Percentiles rank a stretch among this genome's conserved stretches.
These are phyloP conservation scores for Lophiotrema nucula DNA, from an alignment of 495 filamentous ascomycete genomes.

Conservation along the genomic window DNA sequence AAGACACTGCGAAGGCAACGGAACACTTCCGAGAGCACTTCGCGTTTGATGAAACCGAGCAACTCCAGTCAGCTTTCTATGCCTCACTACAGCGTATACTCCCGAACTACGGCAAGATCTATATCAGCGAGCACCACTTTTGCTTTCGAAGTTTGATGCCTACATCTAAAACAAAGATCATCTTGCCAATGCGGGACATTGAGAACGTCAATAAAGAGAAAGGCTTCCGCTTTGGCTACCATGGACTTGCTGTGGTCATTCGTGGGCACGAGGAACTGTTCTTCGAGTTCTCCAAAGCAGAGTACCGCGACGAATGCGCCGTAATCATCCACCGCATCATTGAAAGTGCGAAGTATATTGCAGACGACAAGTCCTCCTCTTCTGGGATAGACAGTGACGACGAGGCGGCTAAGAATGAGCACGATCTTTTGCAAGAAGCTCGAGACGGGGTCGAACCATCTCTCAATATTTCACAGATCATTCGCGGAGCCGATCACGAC, in stretches of 20 bases:
- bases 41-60: slow-evolving; percentile 77
- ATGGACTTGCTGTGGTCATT: slow-evolving; percentile 86
- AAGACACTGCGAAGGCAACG: slow-evolving; percentile 55
- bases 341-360: slow-evolving; percentile 68
- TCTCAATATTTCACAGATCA: slow-evolving; percentile 19
- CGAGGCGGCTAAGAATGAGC: slow-evolving; percentile 77
- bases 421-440: slow-evolving; percentile 78
- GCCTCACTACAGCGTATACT: slow-evolving; percentile 83
- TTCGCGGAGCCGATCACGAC: slow-evolving; percentile 26
- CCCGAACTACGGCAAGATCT: slow-evolving; percentile 95
- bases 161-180: slow-evolving; percentile 87
- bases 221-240: slow-evolving; percentile 89
- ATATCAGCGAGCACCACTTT: slow-evolving; percentile 84
- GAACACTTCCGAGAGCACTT: slow-evolving; percentile 87
- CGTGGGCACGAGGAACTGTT: slow-evolving; percentile 94
- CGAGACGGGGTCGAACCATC: slow-evolving; percentile 44
- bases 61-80: slow-evolving; percentile 87
- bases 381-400: slow-evolving; percentile 68
- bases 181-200: slow-evolving; percentile 86
- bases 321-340: slow-evolving; percentile 75
- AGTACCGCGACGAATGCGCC: slow-evolving; percentile 82
- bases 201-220: slow-evolving; percentile 95
- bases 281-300: slow-evolving; percentile 81
- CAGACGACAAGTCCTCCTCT: slow-evolving; percentile 68
- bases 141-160: slow-evolving; percentile 92